phyloP scores from a whole-genome alignment of 768 basidiomycete genomes.

The Neoboletus subvelutipes region DNA sequence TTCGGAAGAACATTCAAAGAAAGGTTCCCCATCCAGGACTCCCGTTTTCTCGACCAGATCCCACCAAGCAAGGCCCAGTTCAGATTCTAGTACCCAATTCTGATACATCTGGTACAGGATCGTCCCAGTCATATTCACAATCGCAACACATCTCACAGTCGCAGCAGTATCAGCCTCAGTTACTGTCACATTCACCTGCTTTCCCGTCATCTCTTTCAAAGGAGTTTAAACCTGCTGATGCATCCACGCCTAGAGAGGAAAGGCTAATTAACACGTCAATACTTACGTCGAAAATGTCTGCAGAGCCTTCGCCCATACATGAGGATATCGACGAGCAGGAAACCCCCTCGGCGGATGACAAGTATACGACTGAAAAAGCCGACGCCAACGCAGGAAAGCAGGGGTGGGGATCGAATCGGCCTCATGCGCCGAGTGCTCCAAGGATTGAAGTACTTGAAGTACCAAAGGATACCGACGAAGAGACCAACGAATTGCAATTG shows the following conservation, averaged over 20 bases:
- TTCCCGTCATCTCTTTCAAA: constrained; percentile 21
- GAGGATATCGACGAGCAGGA: neutral
- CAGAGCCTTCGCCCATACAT: neutral
- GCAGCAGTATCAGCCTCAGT: constrained; percentile 29
- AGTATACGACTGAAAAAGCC: neutral
- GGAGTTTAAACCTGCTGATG: constrained; percentile 20
- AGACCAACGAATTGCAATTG: constrained; percentile 11
- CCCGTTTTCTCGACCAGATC: constrained; percentile 33
- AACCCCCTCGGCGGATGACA: neutral
- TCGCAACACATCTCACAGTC: constrained; percentile 26
- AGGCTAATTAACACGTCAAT: neutral
- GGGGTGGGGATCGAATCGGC: neutral
- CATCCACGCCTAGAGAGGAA: constrained; percentile 21
- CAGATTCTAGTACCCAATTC: constrained; percentile 57
- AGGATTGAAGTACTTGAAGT: constrained; percentile 12
- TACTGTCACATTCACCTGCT: constrained; percentile 4
- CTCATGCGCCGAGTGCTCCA: constrained; percentile 4
- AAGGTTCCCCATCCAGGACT: constrained; percentile 47
- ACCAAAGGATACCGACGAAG: constrained; percentile 9
- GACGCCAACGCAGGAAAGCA: neutral
- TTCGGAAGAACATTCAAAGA: constrained; percentile 36
- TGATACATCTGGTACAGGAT: constrained; percentile 45
- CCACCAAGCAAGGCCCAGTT: constrained; percentile 34
- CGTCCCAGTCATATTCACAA: constrained; percentile 34
- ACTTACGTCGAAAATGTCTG: constrained; percentile 4